phyloP scores from a whole-genome alignment of 2,329 filamentous ascomycete species.

The Annulohypoxylon truncatum region DNA sequence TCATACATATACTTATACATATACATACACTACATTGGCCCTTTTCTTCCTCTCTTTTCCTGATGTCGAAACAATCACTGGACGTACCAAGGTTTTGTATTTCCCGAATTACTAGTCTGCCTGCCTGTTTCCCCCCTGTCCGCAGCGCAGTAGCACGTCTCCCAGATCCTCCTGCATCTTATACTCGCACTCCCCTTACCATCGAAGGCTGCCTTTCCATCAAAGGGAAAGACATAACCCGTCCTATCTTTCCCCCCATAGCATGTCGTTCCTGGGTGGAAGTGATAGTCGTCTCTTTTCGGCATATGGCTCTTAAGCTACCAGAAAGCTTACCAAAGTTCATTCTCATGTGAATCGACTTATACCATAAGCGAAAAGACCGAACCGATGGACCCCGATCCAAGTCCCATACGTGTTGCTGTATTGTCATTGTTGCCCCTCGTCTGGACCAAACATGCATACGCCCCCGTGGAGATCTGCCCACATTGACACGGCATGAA shows the following conservation, averaged over 20 bases:
- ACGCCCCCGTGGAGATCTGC: conserved; percentile 36
- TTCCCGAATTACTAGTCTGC: conserved; percentile 21
- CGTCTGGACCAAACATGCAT: conserved; percentile 27
- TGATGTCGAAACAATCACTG: conserved; percentile 12
- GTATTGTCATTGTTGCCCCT: background rate
- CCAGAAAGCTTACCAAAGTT: background rate
- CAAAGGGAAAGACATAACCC: conserved; percentile 9
- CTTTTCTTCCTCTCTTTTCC: background rate
- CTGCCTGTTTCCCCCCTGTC: conserved; percentile 17
- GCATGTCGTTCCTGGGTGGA: conserved; percentile 31
- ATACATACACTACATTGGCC: conserved; percentile 4
- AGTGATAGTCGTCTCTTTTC: conserved; percentile 34
- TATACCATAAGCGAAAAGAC: conserved; percentile 12
- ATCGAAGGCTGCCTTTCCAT: conserved; percentile 8
- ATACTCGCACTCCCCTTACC: conserved; percentile 33
- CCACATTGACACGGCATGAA: conserved; percentile 31
- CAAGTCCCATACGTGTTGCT: conserved; percentile 1
- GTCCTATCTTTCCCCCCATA: conserved; percentile 16
- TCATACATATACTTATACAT: background rate
- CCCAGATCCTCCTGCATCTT: conserved; percentile 39
- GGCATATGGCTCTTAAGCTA: conserved; percentile 23
- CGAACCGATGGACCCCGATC: conserved; percentile 12
- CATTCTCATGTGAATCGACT: background rate
- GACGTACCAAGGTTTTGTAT: conserved; percentile 24
- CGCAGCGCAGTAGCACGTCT: conserved; percentile 30